Evolutionary conservation across 306 rosid species (phyloP), one percentile per base, ranked within the genome.

Genomic region (Psophocarpus tetragonolobus): DNA sequence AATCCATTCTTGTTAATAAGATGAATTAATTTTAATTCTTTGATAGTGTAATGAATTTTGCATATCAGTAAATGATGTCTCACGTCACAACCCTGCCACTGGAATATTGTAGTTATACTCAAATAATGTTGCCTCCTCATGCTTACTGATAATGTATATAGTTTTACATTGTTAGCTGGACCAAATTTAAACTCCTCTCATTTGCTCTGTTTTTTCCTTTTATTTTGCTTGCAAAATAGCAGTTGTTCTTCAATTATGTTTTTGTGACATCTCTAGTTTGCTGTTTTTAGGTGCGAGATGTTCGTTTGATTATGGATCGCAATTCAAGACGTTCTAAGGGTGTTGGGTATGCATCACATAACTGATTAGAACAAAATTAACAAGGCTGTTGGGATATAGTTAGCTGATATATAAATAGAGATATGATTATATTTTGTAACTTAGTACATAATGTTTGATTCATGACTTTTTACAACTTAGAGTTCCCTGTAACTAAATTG

Each of bases 291-390:
- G 99, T 95, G 63, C 97, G 99, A 47, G 99, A 95, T 78, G 99
- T 92, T 77, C 97, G 97, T 41, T 91, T 95, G 71, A 95, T 95
- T 81, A 89, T 95, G 99, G 99, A 92, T 82, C 97, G 99, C 68
- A 95, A 85, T 87, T 91, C 97, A 63, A 90, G 97, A 71, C 97
- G 99, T 74, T 95, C 99, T 6, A 95, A 95, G 87, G 99, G 99
- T 67, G 92, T 92, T 85, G 99, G 99, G 99, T 95, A 81, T 29
- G 97, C 81, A 75, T 81, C 63, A 9, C 54, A 64, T 78, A 30
- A 44, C 68, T 53, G 8, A 39, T 32, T 20, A 18, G 47, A 41
- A 65, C 32, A 68, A 65, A 73, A 81, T 44, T 17, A 61, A 48
- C 72, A 41, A 60, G 45, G 17, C 38, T 33, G 54, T 61, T 60